Conservation (phyloP, 345 rosid species). For the Eucalyptus coolabah region DNA sequence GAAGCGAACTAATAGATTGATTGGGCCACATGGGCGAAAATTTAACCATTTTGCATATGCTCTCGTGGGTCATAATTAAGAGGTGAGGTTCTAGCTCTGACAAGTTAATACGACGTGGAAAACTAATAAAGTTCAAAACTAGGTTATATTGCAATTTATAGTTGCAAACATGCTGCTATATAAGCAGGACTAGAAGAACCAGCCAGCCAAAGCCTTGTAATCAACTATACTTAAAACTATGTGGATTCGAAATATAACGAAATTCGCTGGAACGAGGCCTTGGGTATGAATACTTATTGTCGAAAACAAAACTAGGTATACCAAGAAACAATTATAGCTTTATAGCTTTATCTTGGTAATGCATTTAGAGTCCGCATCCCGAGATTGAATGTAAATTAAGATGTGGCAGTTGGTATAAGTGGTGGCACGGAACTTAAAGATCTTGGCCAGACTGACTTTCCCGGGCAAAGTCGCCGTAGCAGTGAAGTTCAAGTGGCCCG, state of each 20-base stretch:
- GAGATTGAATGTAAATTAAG: not conserved
- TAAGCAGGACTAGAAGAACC: not conserved
- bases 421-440: conserved; percentile 16
- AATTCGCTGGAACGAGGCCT: not conserved
- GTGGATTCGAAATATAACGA: not conserved
- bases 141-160: not conserved
- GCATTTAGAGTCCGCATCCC: not conserved
- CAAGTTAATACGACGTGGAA: not conserved
- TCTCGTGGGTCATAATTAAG: not conserved
- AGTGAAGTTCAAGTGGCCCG: conserved; percentile 14
- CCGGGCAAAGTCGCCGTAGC: conserved; percentile 21
- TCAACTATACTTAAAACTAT: not conserved
- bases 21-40: too few species aligned
- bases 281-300: not conserved
- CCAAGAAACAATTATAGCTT: not conserved
- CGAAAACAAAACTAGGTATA: not conserved
- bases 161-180: not conserved
- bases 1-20: too few species aligned
- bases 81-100: not conserved
- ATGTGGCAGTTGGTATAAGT: conserved; percentile 7
- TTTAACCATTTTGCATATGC: not conserved
- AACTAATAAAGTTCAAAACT: not conserved
- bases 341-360: conserved; percentile 6
- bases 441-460: conserved; percentile 6
- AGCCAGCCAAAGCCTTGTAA: not conserved